Base-by-base conservation (phyloP, 192 early-diverging fungal species). In the Podila verticillata region DNA sequence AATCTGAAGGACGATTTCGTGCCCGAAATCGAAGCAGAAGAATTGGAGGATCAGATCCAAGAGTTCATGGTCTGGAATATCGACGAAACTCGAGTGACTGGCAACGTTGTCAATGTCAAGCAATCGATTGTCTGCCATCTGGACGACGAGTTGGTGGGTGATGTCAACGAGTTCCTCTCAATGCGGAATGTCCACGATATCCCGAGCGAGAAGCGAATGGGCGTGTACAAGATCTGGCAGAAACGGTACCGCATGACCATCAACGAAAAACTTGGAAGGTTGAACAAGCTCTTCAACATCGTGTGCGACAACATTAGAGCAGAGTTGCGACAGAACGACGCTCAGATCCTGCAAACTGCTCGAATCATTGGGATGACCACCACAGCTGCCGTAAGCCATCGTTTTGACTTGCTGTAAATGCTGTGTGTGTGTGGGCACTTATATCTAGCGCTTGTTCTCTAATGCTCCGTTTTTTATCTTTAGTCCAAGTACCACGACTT, bases 341-440 rank as follows among this genome's bases (percentile, higher is more conserved):
- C 60, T 5, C 4, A 35, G 7, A 65, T 82, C 49, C 65, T 85
- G 17, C 61, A 63, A 13, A 19, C 10, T 0, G 80, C 80, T 30
- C 64, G 86, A 22, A 66, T 90, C n/a, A 82, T 90, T 36, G 89
- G 89, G 5, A 83, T 90, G 87, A 90, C 89, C 2, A 90, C 84
- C 26, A 88, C 89, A 24, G 89, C 84, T 10, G 89, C 89, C 2
- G 89, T 88, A 73, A 81, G 83, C 69, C 8, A 51, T n/a, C 32
- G 3, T 2, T 35, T 35, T 49, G 39, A 15, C 12, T 34, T 32
- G 31, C 24, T 31, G 30, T 29, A 12, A 39, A 39, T 39, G n/a
- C n/a, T n/a, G n/a, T 39, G 9, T 39, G 36, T 12, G 34, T 0
- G 36, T 39, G 36, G 36, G 13, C 13, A 10, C 10, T 12, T 39